phyloP scores from a whole-genome alignment of 2,329 filamentous ascomycete genomes.

The Fusarium sp. region DNA sequence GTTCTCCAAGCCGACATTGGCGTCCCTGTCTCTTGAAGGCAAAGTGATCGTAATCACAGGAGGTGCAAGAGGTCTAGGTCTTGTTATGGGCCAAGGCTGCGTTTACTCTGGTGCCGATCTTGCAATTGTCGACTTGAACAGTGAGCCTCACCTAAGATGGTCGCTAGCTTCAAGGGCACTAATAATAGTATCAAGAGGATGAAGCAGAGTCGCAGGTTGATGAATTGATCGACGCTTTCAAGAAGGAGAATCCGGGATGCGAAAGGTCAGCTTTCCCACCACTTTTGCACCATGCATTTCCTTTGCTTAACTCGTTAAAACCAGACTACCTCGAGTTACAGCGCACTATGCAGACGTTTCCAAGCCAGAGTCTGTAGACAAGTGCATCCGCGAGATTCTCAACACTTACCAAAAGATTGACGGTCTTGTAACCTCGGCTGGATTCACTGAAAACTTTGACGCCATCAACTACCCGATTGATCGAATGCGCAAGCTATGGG shows the following conservation, averaged over 20 bases:
- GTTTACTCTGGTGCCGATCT: slow-evolving; percentile 88
- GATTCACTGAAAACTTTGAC: slow-evolving; percentile 95
- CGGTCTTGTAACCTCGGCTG: slow-evolving; percentile 92
- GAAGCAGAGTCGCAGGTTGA: slow-evolving; percentile 82
- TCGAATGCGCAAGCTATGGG: slow-evolving; percentile 91
- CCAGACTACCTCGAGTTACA: slow-evolving; percentile 81
- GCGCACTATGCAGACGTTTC: slow-evolving; percentile 91
- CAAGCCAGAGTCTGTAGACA: slow-evolving; percentile 80
- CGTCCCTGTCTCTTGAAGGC: slow-evolving; percentile 85
- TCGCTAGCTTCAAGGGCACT: neutral
- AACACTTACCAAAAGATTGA: slow-evolving; percentile 80
- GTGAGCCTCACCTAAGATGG: slow-evolving; percentile 58
- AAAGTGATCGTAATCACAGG: slow-evolving; percentile 88
- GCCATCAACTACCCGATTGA: slow-evolving; percentile 91
- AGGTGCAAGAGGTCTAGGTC: slow-evolving; percentile 85
- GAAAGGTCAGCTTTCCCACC: slow-evolving; percentile 60
- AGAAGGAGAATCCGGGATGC: slow-evolving; percentile 79
- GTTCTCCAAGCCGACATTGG: slow-evolving; percentile 85
- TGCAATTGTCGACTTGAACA: slow-evolving; percentile 93
- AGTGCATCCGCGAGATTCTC: slow-evolving; percentile 71
- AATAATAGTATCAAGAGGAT: slow-evolving; percentile 66
- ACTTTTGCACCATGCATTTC: fast-evolving
- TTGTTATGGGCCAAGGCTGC: slow-evolving; percentile 93
- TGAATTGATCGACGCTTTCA: slow-evolving; percentile 78
- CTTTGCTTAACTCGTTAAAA: neutral